A percentile compares a stretch with the other conserved stretches of the same genome.
Evolutionary conservation across 345 rosid genomes (phyloP).

Genomic region (Lumnitzera racemosa): DNA sequence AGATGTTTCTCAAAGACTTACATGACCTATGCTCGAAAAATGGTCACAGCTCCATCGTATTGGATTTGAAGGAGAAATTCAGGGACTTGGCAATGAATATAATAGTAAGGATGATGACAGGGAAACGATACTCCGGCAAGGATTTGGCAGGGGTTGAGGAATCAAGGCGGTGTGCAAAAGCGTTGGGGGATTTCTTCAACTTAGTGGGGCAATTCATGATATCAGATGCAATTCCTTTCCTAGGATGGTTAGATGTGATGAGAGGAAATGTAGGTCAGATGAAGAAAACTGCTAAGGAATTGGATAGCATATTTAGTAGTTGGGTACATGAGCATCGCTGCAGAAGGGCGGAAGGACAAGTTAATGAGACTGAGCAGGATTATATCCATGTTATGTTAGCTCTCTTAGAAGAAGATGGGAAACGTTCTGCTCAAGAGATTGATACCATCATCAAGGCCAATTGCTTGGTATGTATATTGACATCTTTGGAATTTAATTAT

Average conservation of each 20-base stretch:
- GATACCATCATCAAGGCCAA: too few species aligned
- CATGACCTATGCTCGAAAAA: slow-evolving; percentile 12
- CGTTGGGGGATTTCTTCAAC: slow-evolving; percentile 13
- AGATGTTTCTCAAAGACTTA: slow-evolving; percentile 12
- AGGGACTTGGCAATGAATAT: slow-evolving; percentile 19
- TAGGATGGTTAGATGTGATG: slow-evolving; percentile 26
- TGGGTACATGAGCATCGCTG: slow-evolving; percentile 32
- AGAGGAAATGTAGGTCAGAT: slow-evolving; percentile 17
- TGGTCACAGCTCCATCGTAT: slow-evolving; percentile 8
- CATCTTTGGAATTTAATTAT: too few species aligned
- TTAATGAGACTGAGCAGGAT: slow-evolving; percentile 8
- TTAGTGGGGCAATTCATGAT: not conserved
- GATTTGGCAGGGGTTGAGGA: slow-evolving; percentile 5
- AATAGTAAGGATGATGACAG: slow-evolving; percentile 20
- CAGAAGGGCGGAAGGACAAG: slow-evolving; percentile 10
- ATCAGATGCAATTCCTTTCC: slow-evolving; percentile 27
- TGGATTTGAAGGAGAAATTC: slow-evolving; percentile 20
- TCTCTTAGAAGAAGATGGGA: not conserved
- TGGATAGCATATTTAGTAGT: slow-evolving; percentile 28
- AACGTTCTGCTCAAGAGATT: too few species aligned
- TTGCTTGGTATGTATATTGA: too few species aligned
- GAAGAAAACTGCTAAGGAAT: slow-evolving; percentile 26
- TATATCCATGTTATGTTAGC: slow-evolving; percentile 22
- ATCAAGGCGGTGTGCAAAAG: slow-evolving; percentile 13
- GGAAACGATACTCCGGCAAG: slow-evolving; percentile 14